Evolutionary conservation across 257 asterid genomes (phyloP), one percentile per base, ranked within the genome.

Genomic region (Cruciata laevipes): DNA sequence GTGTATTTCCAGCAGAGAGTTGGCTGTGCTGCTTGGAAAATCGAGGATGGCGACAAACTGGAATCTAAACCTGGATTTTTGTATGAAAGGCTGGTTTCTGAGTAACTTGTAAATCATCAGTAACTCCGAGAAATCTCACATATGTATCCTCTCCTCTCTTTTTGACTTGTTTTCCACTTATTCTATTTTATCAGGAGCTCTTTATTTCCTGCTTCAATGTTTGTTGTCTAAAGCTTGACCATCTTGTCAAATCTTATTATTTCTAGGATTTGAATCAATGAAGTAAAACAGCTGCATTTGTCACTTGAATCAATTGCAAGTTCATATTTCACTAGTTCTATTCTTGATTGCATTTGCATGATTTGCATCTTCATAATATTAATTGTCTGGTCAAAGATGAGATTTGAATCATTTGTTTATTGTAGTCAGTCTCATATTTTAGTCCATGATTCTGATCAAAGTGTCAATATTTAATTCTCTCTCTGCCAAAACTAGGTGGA

Each of bases 31-130:
- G 9, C 42, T 37, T 51, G 37, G 55, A 66, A 58, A 49, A 6
- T 31, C 23, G 62, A 42, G 51, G 67, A 57, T 3, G 7, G 42
- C 23, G 67, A 59, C 21, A 13, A 57, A 16, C n/a, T 42, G 61
- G 58, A 58, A 30, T 14, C 38, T 63, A 66, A 72, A 30, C 62
- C 71, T 66, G 42, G 49, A 7, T 6, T n/a, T 65, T 65, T 42
- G 17, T 72, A 58, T 14, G 56, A 59, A 56, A 66, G 71, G 63
- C 67, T 66, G 76, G 67, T 72, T 58, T 58, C 71, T 12, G 76
- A 72, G 71, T 66, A 17, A 47, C 8, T 56, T 33, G 17, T 20
- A 37, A 37, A 3, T 31, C 13, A 21, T 23, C 23, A 0, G 0
- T 9, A 0, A 8, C 42, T 1, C 42, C 42, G 42, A 37, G 42